Evolutionary conservation across 768 basidiomycete genomes (phyloP), one percentile per base, ranked within the genome.

Genomic region (Russula olivacea): DNA sequence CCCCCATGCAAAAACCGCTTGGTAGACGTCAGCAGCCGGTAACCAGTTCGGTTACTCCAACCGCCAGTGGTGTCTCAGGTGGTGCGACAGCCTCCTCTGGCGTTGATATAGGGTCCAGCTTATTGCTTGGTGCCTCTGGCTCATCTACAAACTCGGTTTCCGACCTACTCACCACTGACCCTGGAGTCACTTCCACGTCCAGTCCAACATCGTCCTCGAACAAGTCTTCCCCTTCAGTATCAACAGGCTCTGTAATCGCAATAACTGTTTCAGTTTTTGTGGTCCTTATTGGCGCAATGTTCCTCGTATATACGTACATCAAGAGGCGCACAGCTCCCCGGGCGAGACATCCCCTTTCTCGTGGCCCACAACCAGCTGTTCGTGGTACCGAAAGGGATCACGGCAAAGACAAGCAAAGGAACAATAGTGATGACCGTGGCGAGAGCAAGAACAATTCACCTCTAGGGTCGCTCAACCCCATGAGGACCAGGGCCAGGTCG

Each of bases 241-340:
- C 65, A 40, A 68, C 67, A 9, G 67, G 67, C 28, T 56, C 61
- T 10, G 34, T 55, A 15, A 11, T 67, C 17, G 67, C 65, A 36
- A 68, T 68, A 59, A 17, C 30, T 41, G 32, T 55, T 53, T 59
- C 41, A 5, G 61, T 51, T 8, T 63, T 63, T 47, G n/a, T 63
- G 4, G 47, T 58, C 32, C 54, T 60, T 32, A 36, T 61, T n/a
- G 47, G 19, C 17, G 28, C 57, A 15, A 60, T 68, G 52, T 50
- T 66, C 19, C 38, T 58, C 48, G 14, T 66, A 8, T 61, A 62
- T 52, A 25, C 32, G 32, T 21, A 38, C 36, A 43, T 67, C 50
- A 55, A 55, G 54, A 63, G 47, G 36, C 61, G 65, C 17, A 41
- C 54, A 1, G 10, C 45, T 32, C 8, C 49, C 25, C 58, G 25